These are phyloP conservation scores for Ophiognomonia clavigignenti-juglandacearum DNA, from an alignment of 2,329 filamentous ascomycete genomes.

Conservation along the genomic window DNA sequence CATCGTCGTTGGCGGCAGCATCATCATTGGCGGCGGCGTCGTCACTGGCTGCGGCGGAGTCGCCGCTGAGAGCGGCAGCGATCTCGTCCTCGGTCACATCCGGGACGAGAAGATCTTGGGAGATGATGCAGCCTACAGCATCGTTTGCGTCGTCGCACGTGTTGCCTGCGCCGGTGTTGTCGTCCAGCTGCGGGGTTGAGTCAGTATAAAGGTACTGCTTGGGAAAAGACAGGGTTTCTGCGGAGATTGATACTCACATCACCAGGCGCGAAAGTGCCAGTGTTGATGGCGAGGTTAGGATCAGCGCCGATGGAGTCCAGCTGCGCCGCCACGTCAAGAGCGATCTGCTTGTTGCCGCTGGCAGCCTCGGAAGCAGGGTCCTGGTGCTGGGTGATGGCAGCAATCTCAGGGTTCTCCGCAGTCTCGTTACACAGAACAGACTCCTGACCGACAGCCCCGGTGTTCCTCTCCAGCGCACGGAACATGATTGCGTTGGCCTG, in stretches of 20 bases:
- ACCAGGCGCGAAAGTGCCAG: constrained; percentile 38
- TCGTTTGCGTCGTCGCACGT: constrained; percentile 48
- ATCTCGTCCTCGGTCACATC: constrained; percentile 52
- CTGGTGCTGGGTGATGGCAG: constrained; percentile 38
- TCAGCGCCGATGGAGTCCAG: constrained; percentile 37
- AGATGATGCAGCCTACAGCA: constrained; percentile 50
- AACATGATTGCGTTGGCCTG: constrained; percentile 38
- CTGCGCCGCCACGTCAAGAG: constrained; percentile 33
- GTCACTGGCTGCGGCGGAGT: no score
- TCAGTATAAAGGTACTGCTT: background rate
- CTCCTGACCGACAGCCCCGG: constrained; percentile 32
- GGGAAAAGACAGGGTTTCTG: no score
- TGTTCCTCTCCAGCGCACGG: constrained; percentile 39
- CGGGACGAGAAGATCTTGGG: constrained; percentile 47
- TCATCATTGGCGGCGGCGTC: no score
- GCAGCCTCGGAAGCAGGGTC: constrained; percentile 37
- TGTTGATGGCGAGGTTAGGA: constrained; percentile 33
- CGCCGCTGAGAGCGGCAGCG: no score
- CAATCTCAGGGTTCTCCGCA: constrained; percentile 40
- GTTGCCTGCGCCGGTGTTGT: constrained; percentile 46
- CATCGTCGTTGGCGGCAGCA: no score
- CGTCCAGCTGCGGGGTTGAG: no score
- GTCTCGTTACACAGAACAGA: constrained; percentile 34
- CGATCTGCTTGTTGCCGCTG: constrained; percentile 35
- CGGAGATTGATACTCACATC: constrained; percentile 13